Evolutionary conservation across 2,329 filamentous ascomycete genomes (phyloP).

Genomic region (Alternaria sp.): DNA sequence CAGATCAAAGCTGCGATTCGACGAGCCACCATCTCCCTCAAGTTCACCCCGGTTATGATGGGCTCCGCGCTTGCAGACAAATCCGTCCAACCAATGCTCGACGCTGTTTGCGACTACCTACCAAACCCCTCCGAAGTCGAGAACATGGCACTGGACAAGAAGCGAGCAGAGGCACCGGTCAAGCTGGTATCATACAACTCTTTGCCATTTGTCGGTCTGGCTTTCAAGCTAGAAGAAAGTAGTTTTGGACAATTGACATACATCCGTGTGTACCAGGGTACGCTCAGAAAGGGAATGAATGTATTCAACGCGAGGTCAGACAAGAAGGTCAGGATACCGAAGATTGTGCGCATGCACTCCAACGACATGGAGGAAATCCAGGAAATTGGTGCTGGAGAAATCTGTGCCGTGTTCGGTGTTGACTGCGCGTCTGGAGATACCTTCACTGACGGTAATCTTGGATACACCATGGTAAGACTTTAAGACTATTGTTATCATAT

Average conservation of each 20-base stretch:
- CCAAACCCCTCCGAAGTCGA: constrained; percentile 89
- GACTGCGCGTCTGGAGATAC: constrained; percentile 98
- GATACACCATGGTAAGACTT: constrained; percentile 78
- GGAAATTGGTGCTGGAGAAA: constrained; percentile 94
- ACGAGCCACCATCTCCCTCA: constrained; percentile 82
- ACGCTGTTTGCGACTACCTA: constrained; percentile 94
- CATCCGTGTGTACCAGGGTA: constrained; percentile 96
- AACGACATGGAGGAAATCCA: constrained; percentile 98
- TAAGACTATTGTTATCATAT: neutral
- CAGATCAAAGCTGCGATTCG: constrained; percentile 95
- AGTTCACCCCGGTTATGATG: constrained; percentile 96
- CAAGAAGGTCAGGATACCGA: constrained; percentile 95
- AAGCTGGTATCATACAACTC: constrained; percentile 93
- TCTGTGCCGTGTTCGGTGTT: constrained; percentile 97
- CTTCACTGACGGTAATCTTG: constrained; percentile 91
- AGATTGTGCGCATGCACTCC: constrained; percentile 98
- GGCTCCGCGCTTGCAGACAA: constrained; percentile 95
- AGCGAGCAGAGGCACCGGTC: constrained; percentile 77
- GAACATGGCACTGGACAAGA: constrained; percentile 86
- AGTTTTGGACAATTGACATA: constrained; percentile 98
- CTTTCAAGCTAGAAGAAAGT: constrained; percentile 98
- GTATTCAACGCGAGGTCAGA: constrained; percentile 93
- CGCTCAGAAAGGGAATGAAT: constrained; percentile 83
- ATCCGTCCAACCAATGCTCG: constrained; percentile 93
- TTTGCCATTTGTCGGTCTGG: constrained; percentile 90